These are phyloP conservation scores for Sungouiella blattae DNA, from an alignment of 805 yeast species.

Conservation along the genomic window DNA sequence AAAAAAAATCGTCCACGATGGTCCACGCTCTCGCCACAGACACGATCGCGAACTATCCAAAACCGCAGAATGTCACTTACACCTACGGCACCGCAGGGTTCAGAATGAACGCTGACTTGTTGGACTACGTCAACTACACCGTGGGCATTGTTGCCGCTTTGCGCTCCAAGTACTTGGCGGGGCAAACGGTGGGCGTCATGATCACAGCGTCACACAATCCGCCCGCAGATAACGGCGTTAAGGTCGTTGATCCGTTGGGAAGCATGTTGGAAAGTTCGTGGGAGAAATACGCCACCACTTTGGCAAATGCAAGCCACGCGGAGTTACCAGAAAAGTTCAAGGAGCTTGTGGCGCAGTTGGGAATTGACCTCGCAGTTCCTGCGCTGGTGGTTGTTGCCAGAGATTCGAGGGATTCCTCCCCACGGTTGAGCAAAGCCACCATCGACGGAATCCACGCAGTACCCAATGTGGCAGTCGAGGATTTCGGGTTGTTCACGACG, in stretches of 20 bases:
- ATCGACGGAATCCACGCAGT: constrained; percentile 56
- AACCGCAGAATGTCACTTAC: constrained; percentile 41
- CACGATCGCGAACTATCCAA: too few relatives aligned
- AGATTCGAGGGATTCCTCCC: constrained; percentile 87
- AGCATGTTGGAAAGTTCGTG: constrained; percentile 81
- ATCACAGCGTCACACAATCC: constrained; percentile 95
- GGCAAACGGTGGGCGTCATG: constrained; percentile 88
- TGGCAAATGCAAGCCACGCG: constrained; percentile 65
- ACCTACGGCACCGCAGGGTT: constrained; percentile 98
- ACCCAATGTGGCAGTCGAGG: constrained; percentile 39
- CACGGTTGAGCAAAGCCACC: constrained; percentile 54
- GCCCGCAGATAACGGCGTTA: constrained; percentile 61
- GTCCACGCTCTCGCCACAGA: not conserved
- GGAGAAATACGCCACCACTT: constrained; percentile 76
- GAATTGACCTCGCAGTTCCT: constrained; percentile 42
- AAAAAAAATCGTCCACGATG: not conserved
- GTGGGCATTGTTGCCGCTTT: constrained; percentile 81
- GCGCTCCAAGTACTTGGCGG: constrained; percentile 67
- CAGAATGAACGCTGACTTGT: constrained; percentile 62
- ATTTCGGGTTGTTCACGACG: constrained; percentile 78
- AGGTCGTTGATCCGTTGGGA: constrained; percentile 90
- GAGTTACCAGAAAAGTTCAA: constrained; percentile 41
- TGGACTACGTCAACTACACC: constrained; percentile 79
- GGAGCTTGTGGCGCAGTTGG: constrained; percentile 34
- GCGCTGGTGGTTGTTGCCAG: constrained; percentile 67